phyloP scores from a whole-genome alignment of 164 flowering plant species.

The Tinospora cordifolia region DNA sequence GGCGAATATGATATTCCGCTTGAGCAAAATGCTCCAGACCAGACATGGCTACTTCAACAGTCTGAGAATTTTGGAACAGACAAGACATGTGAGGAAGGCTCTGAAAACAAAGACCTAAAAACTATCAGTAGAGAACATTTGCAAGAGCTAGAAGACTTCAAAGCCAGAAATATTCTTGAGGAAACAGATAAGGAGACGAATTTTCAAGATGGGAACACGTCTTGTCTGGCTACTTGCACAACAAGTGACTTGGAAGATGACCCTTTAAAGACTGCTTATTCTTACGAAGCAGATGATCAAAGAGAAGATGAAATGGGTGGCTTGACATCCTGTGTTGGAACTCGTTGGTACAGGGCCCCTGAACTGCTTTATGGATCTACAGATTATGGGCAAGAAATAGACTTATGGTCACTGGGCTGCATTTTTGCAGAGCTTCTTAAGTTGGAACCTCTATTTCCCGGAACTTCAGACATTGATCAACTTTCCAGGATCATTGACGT shows the following conservation, averaged over 20 bases:
- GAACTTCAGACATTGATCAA: slow-evolving; percentile 90
- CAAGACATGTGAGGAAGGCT: slow-evolving; percentile 14
- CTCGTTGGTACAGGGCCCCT: slow-evolving; percentile 92
- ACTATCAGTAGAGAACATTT: slow-evolving; percentile 23
- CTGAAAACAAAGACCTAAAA: slow-evolving; percentile 27
- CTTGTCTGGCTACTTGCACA: slow-evolving; percentile 70
- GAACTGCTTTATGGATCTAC: slow-evolving; percentile 84
- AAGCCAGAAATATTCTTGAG: slow-evolving; percentile 23
- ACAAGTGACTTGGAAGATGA: slow-evolving; percentile 69
- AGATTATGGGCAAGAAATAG: slow-evolving; percentile 67
- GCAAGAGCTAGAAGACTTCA: slow-evolving; percentile 29
- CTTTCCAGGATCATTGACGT: slow-evolving; percentile 52
- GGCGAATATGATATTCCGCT: slow-evolving; percentile 18
- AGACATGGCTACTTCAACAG: slow-evolving; percentile 15
- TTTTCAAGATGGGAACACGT: slow-evolving; percentile 50
- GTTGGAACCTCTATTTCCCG: slow-evolving; percentile 81
- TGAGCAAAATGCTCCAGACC: slow-evolving; percentile 20
- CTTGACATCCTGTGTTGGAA: slow-evolving; percentile 87
- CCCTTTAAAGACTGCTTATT: slow-evolving; percentile 36
- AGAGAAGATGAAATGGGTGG: slow-evolving; percentile 36
- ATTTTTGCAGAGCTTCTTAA: slow-evolving; percentile 78
- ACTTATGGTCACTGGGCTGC: slow-evolving; percentile 93
- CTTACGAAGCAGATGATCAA: slow-evolving; percentile 39
- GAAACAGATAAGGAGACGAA: slow-evolving; percentile 43
- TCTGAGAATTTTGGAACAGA: slow-evolving; percentile 24